Percentiles rank a stretch among this genome's conserved stretches.
phyloP scores from a whole-genome alignment of 78 protist genomes.

The Isochrysis galbana region DNA sequence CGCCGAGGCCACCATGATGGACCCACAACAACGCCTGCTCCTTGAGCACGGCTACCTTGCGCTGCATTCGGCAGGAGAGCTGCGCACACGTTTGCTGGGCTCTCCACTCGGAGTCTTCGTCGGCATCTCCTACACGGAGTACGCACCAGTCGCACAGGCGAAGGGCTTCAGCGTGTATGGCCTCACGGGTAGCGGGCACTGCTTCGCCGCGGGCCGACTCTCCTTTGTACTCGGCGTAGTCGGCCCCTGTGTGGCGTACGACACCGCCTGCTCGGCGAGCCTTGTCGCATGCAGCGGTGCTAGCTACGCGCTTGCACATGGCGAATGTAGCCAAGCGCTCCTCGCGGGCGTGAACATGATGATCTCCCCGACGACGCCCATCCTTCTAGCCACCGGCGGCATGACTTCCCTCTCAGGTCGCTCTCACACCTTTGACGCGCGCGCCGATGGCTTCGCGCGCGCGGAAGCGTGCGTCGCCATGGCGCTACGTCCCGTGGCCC shows the following conservation, averaged over 20 bases:
- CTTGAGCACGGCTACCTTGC: background rate
- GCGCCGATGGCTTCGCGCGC: slow-evolving; percentile 87
- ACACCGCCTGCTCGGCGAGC: slow-evolving; percentile 87
- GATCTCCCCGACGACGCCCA: background rate
- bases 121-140: background rate
- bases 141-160: background rate
- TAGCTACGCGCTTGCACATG: background rate
- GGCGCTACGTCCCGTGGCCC: slow-evolving; percentile 9
- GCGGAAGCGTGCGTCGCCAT: slow-evolving; percentile 78
- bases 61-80: background rate
- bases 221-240: slow-evolving; percentile 69
- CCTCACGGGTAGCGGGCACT: background rate
- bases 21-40: slow-evolving; percentile 23
- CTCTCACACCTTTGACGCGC: slow-evolving; percentile 69
- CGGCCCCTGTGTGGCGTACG: slow-evolving; percentile 80
- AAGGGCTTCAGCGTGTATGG: background rate
- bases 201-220: slow-evolving; percentile 47
- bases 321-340: background rate
- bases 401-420: slow-evolving; percentile 63
- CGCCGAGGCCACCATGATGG: slow-evolving; percentile 12
- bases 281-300: slow-evolving; percentile 65
- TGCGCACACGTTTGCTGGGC: background rate
- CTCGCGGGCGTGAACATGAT: background rate
- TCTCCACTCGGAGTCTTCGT: background rate
- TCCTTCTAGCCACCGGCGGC: slow-evolving; percentile 35